These are phyloP conservation scores for Trichothecium sympodiale DNA, from an alignment of 2,329 filamentous ascomycete genomes.

Conservation along the genomic window DNA sequence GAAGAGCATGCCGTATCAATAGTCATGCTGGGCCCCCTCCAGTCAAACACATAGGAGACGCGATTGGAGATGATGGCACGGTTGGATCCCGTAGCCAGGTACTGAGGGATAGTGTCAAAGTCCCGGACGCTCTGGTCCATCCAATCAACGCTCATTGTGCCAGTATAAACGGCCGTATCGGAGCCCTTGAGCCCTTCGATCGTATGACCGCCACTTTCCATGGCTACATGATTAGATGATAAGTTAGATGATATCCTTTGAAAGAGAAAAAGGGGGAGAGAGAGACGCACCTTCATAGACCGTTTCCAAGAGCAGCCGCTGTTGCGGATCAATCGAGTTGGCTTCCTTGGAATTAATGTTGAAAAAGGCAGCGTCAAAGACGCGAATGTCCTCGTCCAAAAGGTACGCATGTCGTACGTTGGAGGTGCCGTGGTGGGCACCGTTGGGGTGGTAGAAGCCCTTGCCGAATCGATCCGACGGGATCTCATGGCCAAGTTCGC, in stretches of 20 bases:
- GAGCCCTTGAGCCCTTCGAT: constrained; percentile 24
- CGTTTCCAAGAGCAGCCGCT: constrained; percentile 39
- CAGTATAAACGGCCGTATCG: constrained; percentile 19
- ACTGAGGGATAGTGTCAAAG: constrained; percentile 30
- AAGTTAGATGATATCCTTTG: too few species aligned
- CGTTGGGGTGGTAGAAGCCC: constrained; percentile 7
- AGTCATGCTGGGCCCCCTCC: constrained; percentile 39
- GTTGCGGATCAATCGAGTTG: constrained; percentile 33
- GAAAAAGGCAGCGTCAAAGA: constrained; percentile 17
- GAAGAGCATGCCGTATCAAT: constrained; percentile 40
- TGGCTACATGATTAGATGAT: too few species aligned
- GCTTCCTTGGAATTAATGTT: constrained; percentile 15
- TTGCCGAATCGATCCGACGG: constrained; percentile 8
- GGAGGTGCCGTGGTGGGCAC: constrained; percentile 7
- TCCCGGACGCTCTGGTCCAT: constrained; percentile 14
- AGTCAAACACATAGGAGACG: constrained; percentile 41
- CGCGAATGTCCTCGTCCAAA: constrained; percentile 6
- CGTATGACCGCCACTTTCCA: constrained; percentile 4
- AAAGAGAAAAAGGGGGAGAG: too few species aligned
- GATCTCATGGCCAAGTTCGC: constrained; percentile 5
- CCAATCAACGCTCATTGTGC: constrained; percentile 16
- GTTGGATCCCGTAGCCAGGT: constrained; percentile 2
- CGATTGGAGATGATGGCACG: constrained; percentile 38
- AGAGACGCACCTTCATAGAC: constrained; percentile 43
- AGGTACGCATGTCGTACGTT: constrained; percentile 19